Conservation (phyloP, 164 flowering plant species). For the Aristolochia californica region DNA sequence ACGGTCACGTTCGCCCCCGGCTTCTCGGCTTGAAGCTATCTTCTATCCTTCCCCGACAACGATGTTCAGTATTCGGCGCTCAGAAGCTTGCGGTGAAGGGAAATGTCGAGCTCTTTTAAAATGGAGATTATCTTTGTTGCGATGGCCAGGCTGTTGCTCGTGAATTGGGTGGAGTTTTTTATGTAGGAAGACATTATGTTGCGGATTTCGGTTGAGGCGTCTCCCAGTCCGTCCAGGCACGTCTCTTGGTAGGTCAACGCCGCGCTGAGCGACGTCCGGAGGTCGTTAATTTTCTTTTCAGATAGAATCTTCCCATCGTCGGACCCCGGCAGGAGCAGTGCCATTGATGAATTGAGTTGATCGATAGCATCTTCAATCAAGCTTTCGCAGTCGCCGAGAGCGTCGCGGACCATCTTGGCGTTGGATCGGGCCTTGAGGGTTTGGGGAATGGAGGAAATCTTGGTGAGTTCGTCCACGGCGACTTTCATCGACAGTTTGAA, state of each 20-base stretch:
- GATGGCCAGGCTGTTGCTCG: conserved; percentile 62
- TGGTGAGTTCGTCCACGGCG: conserved; percentile 30
- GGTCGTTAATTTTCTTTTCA: conserved; percentile 25
- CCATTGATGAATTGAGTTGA: conserved; percentile 30
- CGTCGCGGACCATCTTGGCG: conserved; percentile 15
- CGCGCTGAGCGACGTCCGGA: conserved; percentile 59
- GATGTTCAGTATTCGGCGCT: conserved; percentile 30
- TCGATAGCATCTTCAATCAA: conserved; percentile 39
- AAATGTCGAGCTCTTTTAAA: conserved; percentile 12
- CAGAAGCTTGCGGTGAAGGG: conserved; percentile 24
- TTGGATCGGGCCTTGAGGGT: not conserved
- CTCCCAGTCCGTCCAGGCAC: conserved; percentile 49
- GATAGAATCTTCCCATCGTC: not conserved
- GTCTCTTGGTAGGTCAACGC: conserved; percentile 57
- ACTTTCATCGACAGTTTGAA: conserved; percentile 34
- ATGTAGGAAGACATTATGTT: conserved; percentile 3
- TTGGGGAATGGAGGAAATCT: conserved; percentile 17
- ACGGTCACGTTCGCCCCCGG: conserved; percentile 29
- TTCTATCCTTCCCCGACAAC: conserved; percentile 24
- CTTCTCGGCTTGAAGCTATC: conserved; percentile 17
- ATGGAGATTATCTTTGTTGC: conserved; percentile 19
- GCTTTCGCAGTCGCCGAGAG: conserved; percentile 32
- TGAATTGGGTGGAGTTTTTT: conserved; percentile 36
- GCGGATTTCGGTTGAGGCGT: conserved; percentile 6
- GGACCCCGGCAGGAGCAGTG: not conserved